Evolutionary conservation across 495 filamentous ascomycete species (phyloP).

Genomic region (Hyaloscypha variabilis): DNA sequence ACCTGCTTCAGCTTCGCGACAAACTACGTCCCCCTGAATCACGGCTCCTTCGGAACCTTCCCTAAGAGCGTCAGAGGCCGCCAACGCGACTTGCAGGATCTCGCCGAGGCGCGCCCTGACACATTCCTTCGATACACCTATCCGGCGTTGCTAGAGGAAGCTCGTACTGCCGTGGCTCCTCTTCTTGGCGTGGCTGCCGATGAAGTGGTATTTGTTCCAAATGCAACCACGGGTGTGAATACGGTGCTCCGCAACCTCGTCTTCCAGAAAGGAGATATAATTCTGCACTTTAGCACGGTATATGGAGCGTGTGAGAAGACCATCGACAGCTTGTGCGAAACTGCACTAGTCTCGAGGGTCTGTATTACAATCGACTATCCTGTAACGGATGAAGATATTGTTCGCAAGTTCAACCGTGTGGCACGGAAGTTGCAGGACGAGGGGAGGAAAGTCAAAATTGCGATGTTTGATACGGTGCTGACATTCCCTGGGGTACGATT

Average conservation of each 20-base stretch:
- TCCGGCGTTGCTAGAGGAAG: conserved; percentile 49
- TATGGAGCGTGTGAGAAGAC: conserved; percentile 77
- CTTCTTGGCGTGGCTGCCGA: conserved; percentile 63
- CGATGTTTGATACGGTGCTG: conserved; percentile 78
- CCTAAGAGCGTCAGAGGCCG: conserved; percentile 37
- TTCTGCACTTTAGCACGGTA: conserved; percentile 71
- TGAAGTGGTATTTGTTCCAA: conserved; percentile 75
- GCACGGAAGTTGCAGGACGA: conserved; percentile 42
- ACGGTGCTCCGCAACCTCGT: conserved; percentile 74
- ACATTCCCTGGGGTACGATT: conserved; percentile 75
- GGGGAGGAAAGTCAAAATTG: conserved; percentile 55
- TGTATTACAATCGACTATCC: conserved; percentile 53
- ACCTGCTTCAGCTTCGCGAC: conserved; percentile 40
- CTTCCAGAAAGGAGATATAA: conserved; percentile 54
- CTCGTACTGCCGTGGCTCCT: conserved; percentile 64
- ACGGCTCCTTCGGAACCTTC: conserved; percentile 43
- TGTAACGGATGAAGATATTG: conserved; percentile 58
- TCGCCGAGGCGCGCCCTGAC: conserved; percentile 38
- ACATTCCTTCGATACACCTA: conserved; percentile 19
- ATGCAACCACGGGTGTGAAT: conserved; percentile 80
- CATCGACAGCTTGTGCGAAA: conserved; percentile 66
- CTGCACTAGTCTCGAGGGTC: conserved; percentile 14
- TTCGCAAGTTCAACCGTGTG: conserved; percentile 49
- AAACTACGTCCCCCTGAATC: conserved; percentile 42
- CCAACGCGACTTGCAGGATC: conserved; percentile 34